Conservation (phyloP, 352 stramenopile genomes). For the Phytophthora tentaculata region DNA sequence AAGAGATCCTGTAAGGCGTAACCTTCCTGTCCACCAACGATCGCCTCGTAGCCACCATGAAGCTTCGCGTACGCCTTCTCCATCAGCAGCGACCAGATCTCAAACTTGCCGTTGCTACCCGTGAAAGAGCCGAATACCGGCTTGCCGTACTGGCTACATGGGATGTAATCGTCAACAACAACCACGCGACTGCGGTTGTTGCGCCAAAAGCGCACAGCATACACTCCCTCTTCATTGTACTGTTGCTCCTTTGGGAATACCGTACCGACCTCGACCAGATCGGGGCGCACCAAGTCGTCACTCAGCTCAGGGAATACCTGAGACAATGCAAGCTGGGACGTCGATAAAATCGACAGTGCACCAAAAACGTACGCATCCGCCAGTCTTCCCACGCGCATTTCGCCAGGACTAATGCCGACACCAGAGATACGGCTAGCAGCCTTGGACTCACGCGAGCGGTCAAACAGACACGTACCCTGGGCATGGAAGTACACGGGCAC, state of each 20-base stretch:
- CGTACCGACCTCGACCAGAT: conserved; percentile 64
- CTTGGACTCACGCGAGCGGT: conserved; percentile 65
- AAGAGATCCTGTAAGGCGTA: conserved; percentile 82
- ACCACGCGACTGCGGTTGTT: conserved; percentile 84
- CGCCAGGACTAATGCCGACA: conserved; percentile 68
- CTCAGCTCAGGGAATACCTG: conserved; percentile 75
- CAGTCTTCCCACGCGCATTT: conserved; percentile 69
- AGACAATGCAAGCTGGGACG: conserved; percentile 72
- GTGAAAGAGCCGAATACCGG: conserved; percentile 88
- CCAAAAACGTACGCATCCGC: conserved; percentile 85
- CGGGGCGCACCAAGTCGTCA: conserved; percentile 60
- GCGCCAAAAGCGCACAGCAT: conserved; percentile 85
- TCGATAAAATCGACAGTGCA: conserved; percentile 83
- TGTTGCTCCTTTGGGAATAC: conserved; percentile 75
- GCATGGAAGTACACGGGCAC: conserved; percentile 83
- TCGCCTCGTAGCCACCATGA: conserved; percentile 89
- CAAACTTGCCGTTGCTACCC: conserved; percentile 82
- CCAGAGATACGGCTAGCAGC: conserved; percentile 58
- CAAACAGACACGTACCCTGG: conserved; percentile 81
- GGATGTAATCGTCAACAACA: conserved; percentile 86
- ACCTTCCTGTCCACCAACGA: conserved; percentile 88
- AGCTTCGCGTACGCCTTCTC: conserved; percentile 97
- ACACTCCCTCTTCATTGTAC: conserved; percentile 91
- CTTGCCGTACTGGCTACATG: conserved; percentile 84
- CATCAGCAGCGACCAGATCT: conserved; percentile 93